Evolutionary conservation across 202 grass and related monocot genomes (phyloP), one percentile per base, ranked within the genome.

Genomic region (Zizania palustris): DNA sequence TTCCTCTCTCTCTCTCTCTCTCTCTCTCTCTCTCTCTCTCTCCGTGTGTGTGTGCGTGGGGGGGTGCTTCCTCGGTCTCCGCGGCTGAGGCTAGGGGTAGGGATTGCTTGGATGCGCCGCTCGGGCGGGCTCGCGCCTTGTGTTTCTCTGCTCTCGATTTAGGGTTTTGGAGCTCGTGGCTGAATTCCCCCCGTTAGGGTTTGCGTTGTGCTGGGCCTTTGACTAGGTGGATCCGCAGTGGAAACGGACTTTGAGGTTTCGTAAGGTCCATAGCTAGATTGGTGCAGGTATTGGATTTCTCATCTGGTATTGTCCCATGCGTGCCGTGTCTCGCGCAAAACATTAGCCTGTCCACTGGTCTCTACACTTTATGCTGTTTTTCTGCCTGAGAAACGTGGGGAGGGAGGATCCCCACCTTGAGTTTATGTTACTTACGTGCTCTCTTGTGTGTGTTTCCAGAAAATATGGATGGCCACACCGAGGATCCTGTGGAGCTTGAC

Each of bases 401-500:
- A 48, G 45, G 13, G 45, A 48, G 45, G 45, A 55, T 55, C 6
- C 51, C 2, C 16, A 8, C 51, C 53, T 59, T 67, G 38, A 44
- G 33, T 44, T 45, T 14, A 5, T 73, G 60, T 12, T 14, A 13
- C 8, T 59, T 66, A 88, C 13, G 45, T 28, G 3, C 13, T 28
- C 45, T 53, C 37, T 11, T 11, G 20, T 75, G 19, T 13, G 45
- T 72, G 65, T 62, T 69, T 88, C 16, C 71, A 91, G 91, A 35
- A 63, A 77, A 16, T 53, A 93, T 93, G 91, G 88, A 91, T 42
- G 81, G 48, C 16, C 71, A 43, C 11, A 67, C 5, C 1, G 88
- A 85, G 48, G 74, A 78, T 65, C 65, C 65, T 3, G 59, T 3
- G n/a, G 80, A 77, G 63, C 74, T 72, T 4, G 82, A 79, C 22